These are phyloP conservation scores for Xylaria sp. DNA, from an alignment of 2,329 filamentous ascomycete species.

Conservation along the genomic window DNA sequence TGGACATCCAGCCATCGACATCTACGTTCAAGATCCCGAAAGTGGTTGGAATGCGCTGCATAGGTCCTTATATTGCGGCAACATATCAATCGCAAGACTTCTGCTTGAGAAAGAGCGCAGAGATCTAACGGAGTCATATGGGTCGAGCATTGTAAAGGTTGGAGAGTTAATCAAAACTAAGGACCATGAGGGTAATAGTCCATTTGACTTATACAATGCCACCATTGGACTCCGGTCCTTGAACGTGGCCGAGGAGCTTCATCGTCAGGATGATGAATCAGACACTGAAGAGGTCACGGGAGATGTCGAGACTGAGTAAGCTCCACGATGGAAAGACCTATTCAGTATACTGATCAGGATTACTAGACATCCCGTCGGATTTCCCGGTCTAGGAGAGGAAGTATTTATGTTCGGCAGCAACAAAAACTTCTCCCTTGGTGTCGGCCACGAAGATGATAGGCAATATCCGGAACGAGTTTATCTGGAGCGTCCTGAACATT, in stretches of 20 bases:
- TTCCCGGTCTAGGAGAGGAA: conserved; percentile 62
- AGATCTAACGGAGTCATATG: conserved; percentile 55
- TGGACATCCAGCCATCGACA: conserved; percentile 74
- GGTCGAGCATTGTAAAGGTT: conserved; percentile 54
- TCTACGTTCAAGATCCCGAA: conserved; percentile 82
- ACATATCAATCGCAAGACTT: conserved; percentile 76
- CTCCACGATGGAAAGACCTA: conserved; percentile 12
- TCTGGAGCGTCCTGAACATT: conserved; percentile 69
- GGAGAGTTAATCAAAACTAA: conserved; percentile 88
- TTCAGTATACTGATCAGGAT: conserved; percentile 1
- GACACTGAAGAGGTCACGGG: conserved; percentile 49
- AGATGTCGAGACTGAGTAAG: conserved; percentile 25
- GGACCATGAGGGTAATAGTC: conserved; percentile 89
- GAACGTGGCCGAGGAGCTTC: conserved; percentile 33
- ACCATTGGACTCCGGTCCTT: conserved; percentile 77
- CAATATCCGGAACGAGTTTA: conserved; percentile 84
- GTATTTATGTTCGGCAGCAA: conserved; percentile 94
- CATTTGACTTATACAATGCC: conserved; percentile 85
- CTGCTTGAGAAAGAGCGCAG: conserved; percentile 73
- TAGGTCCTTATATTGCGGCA: conserved; percentile 82
- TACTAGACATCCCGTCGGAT: conserved; percentile 25
- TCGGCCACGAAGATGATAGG: conserved; percentile 92
- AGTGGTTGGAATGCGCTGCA: conserved; percentile 96
- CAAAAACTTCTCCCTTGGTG: conserved; percentile 85
- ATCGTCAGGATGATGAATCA: conserved; percentile 45